phyloP scores from a whole-genome alignment of 805 yeast genomes.

The Metschnikowia gelsemii region DNA sequence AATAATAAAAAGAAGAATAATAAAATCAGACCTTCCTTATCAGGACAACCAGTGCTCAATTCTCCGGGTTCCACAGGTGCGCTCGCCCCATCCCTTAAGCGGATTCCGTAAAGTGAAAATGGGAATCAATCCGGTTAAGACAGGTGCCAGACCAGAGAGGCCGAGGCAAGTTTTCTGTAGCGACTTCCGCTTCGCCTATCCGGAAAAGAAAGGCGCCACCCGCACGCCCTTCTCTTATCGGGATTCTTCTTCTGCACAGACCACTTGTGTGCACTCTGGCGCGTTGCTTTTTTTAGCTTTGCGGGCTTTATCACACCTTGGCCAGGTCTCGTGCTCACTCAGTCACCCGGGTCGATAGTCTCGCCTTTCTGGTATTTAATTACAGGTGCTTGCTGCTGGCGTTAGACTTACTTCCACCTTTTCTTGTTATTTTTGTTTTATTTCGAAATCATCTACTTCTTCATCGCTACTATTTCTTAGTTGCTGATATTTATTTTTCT shows the following conservation, averaged over 20 bases:
- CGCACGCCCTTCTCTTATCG: constrained; percentile 8
- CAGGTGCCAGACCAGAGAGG: background rate
- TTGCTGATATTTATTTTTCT: background rate
- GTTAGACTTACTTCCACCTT: background rate
- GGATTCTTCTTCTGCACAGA: constrained; percentile 9
- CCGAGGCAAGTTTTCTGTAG: background rate
- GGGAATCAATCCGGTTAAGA: constrained; percentile 10
- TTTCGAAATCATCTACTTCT: background rate
- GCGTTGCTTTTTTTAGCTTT: constrained; percentile 14
- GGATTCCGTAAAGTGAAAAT: too few relatives aligned
- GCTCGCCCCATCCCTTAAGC: too few relatives aligned
- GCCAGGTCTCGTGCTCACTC: background rate
- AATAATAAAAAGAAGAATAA: background rate
- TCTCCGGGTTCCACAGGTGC: constrained; percentile 4
- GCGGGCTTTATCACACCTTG: constrained; percentile 12
- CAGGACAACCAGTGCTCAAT: constrained; percentile 1
- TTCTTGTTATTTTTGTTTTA: background rate
- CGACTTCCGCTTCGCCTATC: constrained; percentile 10
- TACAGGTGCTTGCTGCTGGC: constrained; percentile 2
- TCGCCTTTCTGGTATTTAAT: constrained; percentile 6
- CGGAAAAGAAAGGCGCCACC: constrained; percentile 8
- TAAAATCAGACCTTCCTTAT: constrained; percentile 4
- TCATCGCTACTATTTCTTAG: background rate
- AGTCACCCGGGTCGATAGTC: background rate
- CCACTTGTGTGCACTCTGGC: constrained; percentile 5